phyloP scores from a whole-genome alignment of 352 stramenopile genomes.

The Globisporangium apiculatum region DNA sequence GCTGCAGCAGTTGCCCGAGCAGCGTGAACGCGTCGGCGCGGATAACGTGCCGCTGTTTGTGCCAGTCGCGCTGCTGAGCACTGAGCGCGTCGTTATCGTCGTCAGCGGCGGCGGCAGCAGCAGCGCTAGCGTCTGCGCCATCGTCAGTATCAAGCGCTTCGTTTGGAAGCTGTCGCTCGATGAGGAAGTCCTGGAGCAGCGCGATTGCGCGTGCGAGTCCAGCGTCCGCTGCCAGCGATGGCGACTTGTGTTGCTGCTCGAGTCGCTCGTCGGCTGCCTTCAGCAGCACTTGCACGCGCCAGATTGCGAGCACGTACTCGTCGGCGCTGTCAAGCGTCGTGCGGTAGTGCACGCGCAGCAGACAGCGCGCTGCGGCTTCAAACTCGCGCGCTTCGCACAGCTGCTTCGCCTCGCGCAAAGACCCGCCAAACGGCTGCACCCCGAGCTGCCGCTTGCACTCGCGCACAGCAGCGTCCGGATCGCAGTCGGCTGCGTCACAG shows the following conservation, averaged over 20 bases:
- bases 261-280: background rate
- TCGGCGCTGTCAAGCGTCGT: conserved; percentile 38
- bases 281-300: conserved; percentile 31
- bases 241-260: background rate
- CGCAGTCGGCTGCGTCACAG: background rate
- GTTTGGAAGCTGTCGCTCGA: conserved; percentile 18
- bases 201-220: conserved; percentile 15
- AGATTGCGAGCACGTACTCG: conserved; percentile 38
- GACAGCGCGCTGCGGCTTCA: conserved; percentile 16
- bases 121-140: background rate
- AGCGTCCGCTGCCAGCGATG: background rate
- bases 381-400: conserved; percentile 9
- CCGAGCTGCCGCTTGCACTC: conserved; percentile 7
- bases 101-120: background rate
- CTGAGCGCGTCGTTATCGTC: conserved; percentile 19
- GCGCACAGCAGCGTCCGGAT: background rate
- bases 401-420: conserved; percentile 18
- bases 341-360: conserved; percentile 50
- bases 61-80: conserved; percentile 16
- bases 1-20: conserved; percentile 27
- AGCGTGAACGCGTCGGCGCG: conserved; percentile 32
- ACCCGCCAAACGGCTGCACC: conserved; percentile 9
- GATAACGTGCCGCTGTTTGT: conserved; percentile 24
- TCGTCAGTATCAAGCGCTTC: conserved; percentile 10
- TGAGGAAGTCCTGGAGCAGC: conserved; percentile 30